phyloP scores from a whole-genome alignment of 2,329 filamentous ascomycete species.

The Ophiostoma piceae region DNA sequence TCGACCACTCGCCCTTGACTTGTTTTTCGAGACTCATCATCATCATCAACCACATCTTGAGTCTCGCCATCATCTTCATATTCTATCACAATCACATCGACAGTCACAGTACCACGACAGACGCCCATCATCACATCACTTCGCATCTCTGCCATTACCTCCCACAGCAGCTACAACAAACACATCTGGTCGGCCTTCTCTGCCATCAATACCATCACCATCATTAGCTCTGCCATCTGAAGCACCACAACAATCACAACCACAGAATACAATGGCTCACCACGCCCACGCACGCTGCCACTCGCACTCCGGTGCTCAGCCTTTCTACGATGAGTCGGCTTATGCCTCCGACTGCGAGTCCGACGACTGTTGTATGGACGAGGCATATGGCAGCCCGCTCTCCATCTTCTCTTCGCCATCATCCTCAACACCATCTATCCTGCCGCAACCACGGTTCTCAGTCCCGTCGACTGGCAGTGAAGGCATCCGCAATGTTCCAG shows the following conservation, averaged over 20 bases:
- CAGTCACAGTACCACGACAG: not conserved
- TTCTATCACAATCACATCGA: not conserved
- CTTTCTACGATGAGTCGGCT: slow-evolving; percentile 17
- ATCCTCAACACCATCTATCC: not conserved
- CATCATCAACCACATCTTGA: not conserved
- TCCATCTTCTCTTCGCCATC: not conserved
- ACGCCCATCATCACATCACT: not conserved
- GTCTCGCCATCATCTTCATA: not conserved
- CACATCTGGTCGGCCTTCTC: not conserved
- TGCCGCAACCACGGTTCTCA: slow-evolving; percentile 17
- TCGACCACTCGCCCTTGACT: slow-evolving; percentile 18
- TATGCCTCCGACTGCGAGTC: slow-evolving; percentile 14
- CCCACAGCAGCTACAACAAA: not conserved
- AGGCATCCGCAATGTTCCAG: slow-evolving; percentile 25
- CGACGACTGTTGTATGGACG: not conserved
- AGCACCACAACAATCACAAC: not conserved
- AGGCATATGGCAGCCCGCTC: not conserved
- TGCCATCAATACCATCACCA: not conserved
- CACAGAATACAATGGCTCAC: slow-evolving; percentile 13
- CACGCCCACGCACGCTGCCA: slow-evolving; percentile 10
- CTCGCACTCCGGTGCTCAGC: not conserved
- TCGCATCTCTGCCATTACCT: not conserved
- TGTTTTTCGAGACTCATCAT: slow-evolving; percentile 11
- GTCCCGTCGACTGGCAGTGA: slow-evolving; percentile 18
- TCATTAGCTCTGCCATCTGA: not conserved